These are phyloP conservation scores for Glonium stellatum DNA, from an alignment of 495 filamentous ascomycete genomes.

Conservation along the genomic window DNA sequence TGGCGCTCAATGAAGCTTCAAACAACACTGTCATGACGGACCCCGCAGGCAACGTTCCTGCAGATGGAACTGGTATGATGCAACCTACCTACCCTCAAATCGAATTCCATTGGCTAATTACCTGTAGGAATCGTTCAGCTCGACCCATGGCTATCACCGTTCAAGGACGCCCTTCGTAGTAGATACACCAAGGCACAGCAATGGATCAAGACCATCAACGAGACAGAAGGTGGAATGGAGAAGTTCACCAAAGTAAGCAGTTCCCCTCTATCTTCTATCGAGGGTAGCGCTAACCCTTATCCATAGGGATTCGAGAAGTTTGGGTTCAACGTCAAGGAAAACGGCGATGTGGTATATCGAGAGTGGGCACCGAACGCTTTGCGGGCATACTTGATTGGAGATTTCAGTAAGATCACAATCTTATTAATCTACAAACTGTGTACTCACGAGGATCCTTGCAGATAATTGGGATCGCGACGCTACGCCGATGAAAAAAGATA, in stretches of 20 bases:
- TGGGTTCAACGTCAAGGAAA: slow-evolving; percentile 69
- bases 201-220: slow-evolving; percentile 79
- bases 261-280: not conserved
- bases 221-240: slow-evolving; percentile 80
- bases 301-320: slow-evolving; percentile 73
- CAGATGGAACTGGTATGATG: slow-evolving; percentile 48
- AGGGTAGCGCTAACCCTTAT: slow-evolving; percentile 10
- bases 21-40: slow-evolving; percentile 2
- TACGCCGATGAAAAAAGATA: slow-evolving; percentile 76
- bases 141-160: slow-evolving; percentile 86
- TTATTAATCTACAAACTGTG: not conserved
- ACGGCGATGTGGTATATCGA: slow-evolving; percentile 81
- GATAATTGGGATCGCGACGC: slow-evolving; percentile 81
- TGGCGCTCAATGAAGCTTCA: not conserved
- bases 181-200: slow-evolving; percentile 75
- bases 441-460: slow-evolving; percentile 30
- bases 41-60: slow-evolving; percentile 21
- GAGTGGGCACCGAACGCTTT: slow-evolving; percentile 94
- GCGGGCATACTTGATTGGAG: slow-evolving; percentile 81
- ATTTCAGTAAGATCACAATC: slow-evolving; percentile 66
- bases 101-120: slow-evolving; percentile 19
- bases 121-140: slow-evolving; percentile 70
- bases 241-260: slow-evolving; percentile 75
- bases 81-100: not conserved
- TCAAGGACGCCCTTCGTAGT: slow-evolving; percentile 65